Evolutionary conservation across 2,329 filamentous ascomycete species (phyloP).

Genomic region (Sclerotinia nivalis): DNA sequence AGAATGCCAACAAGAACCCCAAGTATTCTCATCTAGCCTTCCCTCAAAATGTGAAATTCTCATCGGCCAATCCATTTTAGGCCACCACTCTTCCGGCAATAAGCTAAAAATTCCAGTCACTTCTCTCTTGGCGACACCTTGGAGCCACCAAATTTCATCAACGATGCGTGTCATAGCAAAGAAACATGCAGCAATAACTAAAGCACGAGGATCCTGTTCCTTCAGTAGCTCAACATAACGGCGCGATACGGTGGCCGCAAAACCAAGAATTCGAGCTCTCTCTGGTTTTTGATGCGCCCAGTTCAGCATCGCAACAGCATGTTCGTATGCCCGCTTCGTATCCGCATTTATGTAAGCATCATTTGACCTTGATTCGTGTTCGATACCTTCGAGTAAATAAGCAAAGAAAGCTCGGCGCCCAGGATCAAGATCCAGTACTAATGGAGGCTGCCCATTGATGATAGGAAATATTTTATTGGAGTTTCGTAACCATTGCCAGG

Average conservation of each 20-base stretch:
- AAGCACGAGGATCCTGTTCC: slow-evolving; percentile 49
- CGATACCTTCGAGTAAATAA: slow-evolving; percentile 57
- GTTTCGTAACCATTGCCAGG: slow-evolving; percentile 63
- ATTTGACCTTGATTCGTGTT: slow-evolving; percentile 52
- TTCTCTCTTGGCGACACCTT: slow-evolving; percentile 64
- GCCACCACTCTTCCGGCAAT: slow-evolving; percentile 38
- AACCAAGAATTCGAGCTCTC: slow-evolving; percentile 59
- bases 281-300: slow-evolving; percentile 64
- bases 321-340: slow-evolving; percentile 59
- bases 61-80: slow-evolving; percentile 40
- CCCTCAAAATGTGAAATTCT: slow-evolving; percentile 38
- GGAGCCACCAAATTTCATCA: slow-evolving; percentile 62
- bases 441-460: slow-evolving; percentile 62
- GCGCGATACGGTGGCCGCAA: slow-evolving; percentile 64
- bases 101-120: slow-evolving; percentile 54
- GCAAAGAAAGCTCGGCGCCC: slow-evolving; percentile 59
- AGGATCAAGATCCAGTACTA: slow-evolving; percentile 60
- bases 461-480: slow-evolving; percentile 60
- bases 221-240: slow-evolving; percentile 62
- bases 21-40: slow-evolving; percentile 35
- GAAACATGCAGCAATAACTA: slow-evolving; percentile 39
- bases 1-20: slow-evolving; percentile 32
- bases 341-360: slow-evolving; percentile 28
- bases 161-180: slow-evolving; percentile 38
- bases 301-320: slow-evolving; percentile 65